Base-by-base conservation (phyloP, 2,329 filamentous ascomycete genomes). In the Penicillium sp. region DNA sequence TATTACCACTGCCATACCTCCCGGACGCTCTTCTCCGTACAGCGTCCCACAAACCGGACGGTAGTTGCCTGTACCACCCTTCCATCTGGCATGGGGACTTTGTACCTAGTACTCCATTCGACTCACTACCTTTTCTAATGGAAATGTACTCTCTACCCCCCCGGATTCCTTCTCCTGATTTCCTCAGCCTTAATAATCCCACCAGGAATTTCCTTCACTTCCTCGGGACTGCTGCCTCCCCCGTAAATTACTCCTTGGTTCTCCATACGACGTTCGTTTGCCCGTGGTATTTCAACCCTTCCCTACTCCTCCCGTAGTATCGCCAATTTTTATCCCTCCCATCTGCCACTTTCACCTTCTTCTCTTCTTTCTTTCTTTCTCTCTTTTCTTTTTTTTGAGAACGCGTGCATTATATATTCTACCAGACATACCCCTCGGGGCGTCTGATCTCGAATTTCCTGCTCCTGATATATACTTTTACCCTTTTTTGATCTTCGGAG, bases 241-340 rank as follows among this genome's bases (percentile, higher is more conserved):
- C 52, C 40, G 52, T 57, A 64, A 63, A 54, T 55, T 49, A 55
- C 42, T 35, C 35, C 35, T 16, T 8, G 22, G 4, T 14, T 30
- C 49, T 43, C 58, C 60, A 42, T 64, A 65, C 52, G 53, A 58
- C 55, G 26, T 37, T 55, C 35, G 49, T 51, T 59, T 57, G 52
- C 56, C 46, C 53, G 55, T 64, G 54, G 62, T 67, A 67, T 66
- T 67, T 64, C 65, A 66, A 57, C 40, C 54, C 54, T 57, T 48
- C 55, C 61, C 58, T 59, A 35, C 48, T 45, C 37, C 19, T 49
- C 55, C 61, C 56, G 58, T 58, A 66, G 58, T 58, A 69, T 69
- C 66, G 66, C 65, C 67, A 69, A 66, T 65, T 67, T 67, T 68
- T 66, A 66, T 61, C 62, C 65, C 52, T 55, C 57, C 38, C 40